These are phyloP conservation scores for Penicillium rolfsii DNA, from an alignment of 2,329 filamentous ascomycete species.

Conservation along the genomic window DNA sequence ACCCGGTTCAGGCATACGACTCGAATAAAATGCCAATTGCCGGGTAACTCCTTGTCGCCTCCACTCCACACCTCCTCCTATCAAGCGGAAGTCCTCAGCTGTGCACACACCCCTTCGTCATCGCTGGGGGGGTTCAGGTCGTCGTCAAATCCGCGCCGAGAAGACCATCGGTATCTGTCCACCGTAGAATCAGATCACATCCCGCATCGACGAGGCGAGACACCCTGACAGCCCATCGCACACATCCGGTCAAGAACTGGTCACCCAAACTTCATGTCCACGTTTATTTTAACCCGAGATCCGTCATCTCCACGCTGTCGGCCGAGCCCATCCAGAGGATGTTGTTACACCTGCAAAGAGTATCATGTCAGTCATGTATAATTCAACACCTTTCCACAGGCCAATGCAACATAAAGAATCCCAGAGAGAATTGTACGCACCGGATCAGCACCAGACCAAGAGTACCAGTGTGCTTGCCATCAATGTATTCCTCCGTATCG, in stretches of 20 bases:
- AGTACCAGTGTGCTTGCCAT: constrained; percentile 79
- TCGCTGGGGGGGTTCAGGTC: not conserved
- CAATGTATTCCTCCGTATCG: constrained; percentile 88
- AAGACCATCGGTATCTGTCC: not conserved
- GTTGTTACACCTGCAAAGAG: constrained; percentile 76
- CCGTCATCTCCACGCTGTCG: constrained; percentile 54
- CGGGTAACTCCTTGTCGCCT: not conserved
- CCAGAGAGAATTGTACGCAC: constrained; percentile 56
- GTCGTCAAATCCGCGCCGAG: not conserved
- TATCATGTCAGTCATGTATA: not conserved
- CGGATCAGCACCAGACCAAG: constrained; percentile 91
- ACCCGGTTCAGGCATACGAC: too few species aligned
- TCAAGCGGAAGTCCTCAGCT: not conserved
- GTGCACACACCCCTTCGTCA: not conserved
- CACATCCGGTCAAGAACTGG: not conserved
- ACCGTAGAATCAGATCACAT: not conserved
- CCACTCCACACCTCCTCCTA: not conserved
- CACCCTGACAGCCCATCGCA: not conserved
- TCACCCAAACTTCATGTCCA: not conserved
- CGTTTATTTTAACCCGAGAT: constrained; percentile 43
- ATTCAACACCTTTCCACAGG: not conserved
- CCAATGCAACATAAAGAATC: not conserved
- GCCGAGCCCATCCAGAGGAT: constrained; percentile 83
- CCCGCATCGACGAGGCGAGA: not conserved
- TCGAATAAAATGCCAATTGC: not conserved